phyloP scores from a whole-genome alignment of 2,329 filamentous ascomycete species.

The Fusarium lateritium region DNA sequence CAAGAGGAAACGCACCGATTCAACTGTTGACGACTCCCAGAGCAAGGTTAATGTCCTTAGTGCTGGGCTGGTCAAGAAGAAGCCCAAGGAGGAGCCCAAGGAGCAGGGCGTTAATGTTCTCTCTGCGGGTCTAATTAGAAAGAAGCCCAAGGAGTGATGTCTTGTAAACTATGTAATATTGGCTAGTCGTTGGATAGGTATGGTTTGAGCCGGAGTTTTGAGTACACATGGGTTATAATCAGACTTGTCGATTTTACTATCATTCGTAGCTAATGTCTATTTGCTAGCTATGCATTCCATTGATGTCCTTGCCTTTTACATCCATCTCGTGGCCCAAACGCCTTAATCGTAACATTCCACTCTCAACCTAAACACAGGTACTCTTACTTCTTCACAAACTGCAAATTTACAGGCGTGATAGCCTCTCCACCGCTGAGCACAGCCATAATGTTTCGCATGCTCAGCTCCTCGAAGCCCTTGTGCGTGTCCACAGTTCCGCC shows the following conservation, averaged over 20 bases:
- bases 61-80: slow-evolving; percentile 67
- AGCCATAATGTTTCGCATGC: slow-evolving; percentile 76
- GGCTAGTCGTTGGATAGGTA: slow-evolving; percentile 24
- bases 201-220: slow-evolving; percentile 39
- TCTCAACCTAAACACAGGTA: no score
- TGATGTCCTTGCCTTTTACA: background rate
- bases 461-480: slow-evolving; percentile 75
- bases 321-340: slow-evolving; percentile 6
- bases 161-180: slow-evolving; percentile 13
- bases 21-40: slow-evolving; percentile 34
- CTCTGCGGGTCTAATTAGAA: slow-evolving; percentile 65
- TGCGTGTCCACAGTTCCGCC: slow-evolving; percentile 77
- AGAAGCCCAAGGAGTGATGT: slow-evolving; percentile 65
- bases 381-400: slow-evolving; percentile 58
- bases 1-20: slow-evolving; percentile 61
- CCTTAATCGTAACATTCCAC: background rate
- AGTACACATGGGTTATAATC: slow-evolving; percentile 24
- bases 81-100: slow-evolving; percentile 60
- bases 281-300: slow-evolving; percentile 3
- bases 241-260: background rate
- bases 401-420: slow-evolving; percentile 74
- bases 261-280: slow-evolving; percentile 7
- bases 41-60: slow-evolving; percentile 63
- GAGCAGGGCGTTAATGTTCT: slow-evolving; percentile 62
- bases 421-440: slow-evolving; percentile 67